Evolutionary conservation across 441 rosid species (phyloP).

Genomic region (Dalechampia spathulata): DNA sequence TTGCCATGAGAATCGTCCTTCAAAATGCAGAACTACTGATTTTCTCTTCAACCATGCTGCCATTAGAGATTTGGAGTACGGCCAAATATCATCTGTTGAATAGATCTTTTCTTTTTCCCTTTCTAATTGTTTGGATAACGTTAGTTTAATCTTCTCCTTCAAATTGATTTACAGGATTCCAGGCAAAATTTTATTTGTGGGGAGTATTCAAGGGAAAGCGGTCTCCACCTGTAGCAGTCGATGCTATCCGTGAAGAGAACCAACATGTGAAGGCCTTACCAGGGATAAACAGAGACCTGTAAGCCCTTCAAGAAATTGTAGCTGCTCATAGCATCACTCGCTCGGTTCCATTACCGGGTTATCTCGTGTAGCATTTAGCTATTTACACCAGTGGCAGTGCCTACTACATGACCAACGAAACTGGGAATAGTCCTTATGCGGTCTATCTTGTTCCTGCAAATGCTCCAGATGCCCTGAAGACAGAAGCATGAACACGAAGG

Average conservation of each 20-base stretch:
- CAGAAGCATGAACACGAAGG: too few relatives aligned
- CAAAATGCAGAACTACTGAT: constrained; percentile 55
- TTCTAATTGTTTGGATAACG: background rate
- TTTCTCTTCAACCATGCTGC: constrained; percentile 54
- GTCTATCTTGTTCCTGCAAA: too few relatives aligned
- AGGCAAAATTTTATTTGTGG: constrained; percentile 54
- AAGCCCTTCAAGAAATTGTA: constrained; percentile 24
- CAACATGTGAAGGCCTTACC: background rate
- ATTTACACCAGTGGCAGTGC: too few relatives aligned
- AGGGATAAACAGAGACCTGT: constrained; percentile 15
- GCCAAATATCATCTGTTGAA: constrained; percentile 5
- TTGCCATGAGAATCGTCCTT: constrained; percentile 42
- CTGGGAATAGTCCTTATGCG: too few relatives aligned
- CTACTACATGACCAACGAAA: too few relatives aligned
- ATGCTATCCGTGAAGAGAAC: constrained; percentile 6
- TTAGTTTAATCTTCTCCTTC: background rate
- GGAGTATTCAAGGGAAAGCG: constrained; percentile 54
- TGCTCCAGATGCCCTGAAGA: too few relatives aligned
- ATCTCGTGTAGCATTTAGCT: too few relatives aligned
- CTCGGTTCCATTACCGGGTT: too few relatives aligned
- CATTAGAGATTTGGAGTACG: constrained; percentile 53
- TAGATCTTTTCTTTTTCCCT: too few relatives aligned
- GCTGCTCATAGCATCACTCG: background rate
- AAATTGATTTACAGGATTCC: constrained; percentile 40
- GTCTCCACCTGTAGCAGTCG: constrained; percentile 5